Base-by-base conservation (phyloP, 495 filamentous ascomycete genomes). In the Coniosporium apollinis region DNA sequence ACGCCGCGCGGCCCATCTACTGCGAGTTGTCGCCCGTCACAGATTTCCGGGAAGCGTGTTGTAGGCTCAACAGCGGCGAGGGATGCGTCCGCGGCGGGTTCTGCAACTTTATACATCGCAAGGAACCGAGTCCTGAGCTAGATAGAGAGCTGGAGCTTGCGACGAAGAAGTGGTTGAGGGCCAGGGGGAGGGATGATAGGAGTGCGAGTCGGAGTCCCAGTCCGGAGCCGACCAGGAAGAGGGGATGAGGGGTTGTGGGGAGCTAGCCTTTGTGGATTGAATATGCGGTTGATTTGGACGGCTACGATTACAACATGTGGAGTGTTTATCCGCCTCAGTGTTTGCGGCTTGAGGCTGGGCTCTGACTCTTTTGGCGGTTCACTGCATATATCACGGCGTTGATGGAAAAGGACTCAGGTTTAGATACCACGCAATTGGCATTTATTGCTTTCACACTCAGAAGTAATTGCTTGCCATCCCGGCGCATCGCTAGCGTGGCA, bases 21-120 rank as follows among this genome's bases (percentile, higher is more conserved):
- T 94, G 87, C 73, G 89, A 97, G 54, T 61, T 97, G 34, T 82
- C 75, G 33, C 89, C 89, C 49, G 89, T 97, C 15, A 97, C 89
- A 28, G 89, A 97, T 65, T 97, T 97, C 62, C 72, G 89, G 51
- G 89, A 97, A 68, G 89, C 89, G 2, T 97, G 89, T 58, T 97
- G 89, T 61, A 69, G 89, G 30, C 65, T 96, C 33, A 97, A 97
- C 54, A 79, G 70, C 28, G 89, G 86, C 25, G 89, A 96, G 54
- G 89, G 89, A 2, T 97, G 89, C 61, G 86, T 94, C 14, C 66
- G 89, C 38, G 91, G 85, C 26, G 89, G 89, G 2, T 96, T 96
- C 62, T 97, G 89, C 67, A 97, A 97, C 54, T 97, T 97, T 58
- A 97, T 97, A 38, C 89, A 97, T 50, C 71, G 89, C 37, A 96